Conservation (phyloP, 768 basidiomycete genomes). For the Suillus luteus region DNA sequence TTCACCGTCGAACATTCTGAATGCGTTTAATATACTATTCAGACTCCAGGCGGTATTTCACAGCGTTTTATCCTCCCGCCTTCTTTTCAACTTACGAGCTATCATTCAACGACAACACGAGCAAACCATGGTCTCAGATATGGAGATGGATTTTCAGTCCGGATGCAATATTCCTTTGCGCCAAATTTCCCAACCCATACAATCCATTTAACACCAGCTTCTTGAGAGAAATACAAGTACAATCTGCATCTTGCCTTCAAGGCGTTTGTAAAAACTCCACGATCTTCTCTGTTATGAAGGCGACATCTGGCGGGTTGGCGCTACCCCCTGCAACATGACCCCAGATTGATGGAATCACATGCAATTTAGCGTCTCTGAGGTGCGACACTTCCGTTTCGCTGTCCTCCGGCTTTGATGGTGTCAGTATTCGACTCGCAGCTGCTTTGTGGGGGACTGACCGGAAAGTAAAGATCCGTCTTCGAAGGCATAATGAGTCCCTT, state of each 20-base stretch:
- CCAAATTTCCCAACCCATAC: background rate
- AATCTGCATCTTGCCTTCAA: conserved; percentile 1
- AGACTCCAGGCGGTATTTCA: background rate
- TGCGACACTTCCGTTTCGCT: conserved; percentile 49
- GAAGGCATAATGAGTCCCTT: conserved; percentile 60
- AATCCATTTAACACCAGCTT: background rate
- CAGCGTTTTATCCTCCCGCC: background rate
- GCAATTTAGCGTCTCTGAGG: conserved; percentile 45
- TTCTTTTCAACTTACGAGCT: conserved; percentile 4
- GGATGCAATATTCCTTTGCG: background rate
- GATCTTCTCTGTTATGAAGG: conserved; percentile 45
- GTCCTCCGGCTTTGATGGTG: conserved; percentile 49
- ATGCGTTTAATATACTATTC: background rate
- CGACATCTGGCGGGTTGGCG: conserved; percentile 39
- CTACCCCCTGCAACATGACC: conserved; percentile 59
- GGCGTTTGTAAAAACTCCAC: conserved; percentile 42
- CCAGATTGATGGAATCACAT: conserved; percentile 58
- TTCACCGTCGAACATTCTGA: background rate
- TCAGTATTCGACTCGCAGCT: conserved; percentile 1
- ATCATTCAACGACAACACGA: background rate
- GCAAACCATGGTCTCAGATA: background rate
- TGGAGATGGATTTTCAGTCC: no score
- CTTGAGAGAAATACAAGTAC: background rate
- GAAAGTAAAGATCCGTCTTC: conserved; percentile 62
- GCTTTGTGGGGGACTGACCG: conserved; percentile 35